A percentile compares a stretch with the other conserved stretches of the same genome.
These are phyloP conservation scores for Huntiella abstrusa DNA, from an alignment of 2,329 filamentous ascomycete species.

Conservation along the genomic window DNA sequence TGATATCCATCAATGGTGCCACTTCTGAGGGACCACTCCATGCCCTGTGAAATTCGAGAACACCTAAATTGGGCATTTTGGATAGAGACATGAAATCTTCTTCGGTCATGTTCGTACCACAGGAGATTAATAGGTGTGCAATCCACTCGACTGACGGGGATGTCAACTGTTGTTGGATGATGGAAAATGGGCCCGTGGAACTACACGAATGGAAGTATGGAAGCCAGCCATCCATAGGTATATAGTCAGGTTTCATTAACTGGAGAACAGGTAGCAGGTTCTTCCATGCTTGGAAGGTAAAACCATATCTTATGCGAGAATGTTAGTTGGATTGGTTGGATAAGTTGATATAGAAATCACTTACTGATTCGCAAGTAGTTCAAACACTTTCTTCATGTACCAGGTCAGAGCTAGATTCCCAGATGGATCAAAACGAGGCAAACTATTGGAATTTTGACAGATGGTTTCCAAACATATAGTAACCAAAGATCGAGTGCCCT, in stretches of 20 bases:
- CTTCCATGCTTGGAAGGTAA: slow-evolving; percentile 5
- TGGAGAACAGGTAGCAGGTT: background rate
- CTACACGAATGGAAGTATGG: slow-evolving; percentile 4
- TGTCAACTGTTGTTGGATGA: background rate
- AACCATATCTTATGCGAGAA: slow-evolving; percentile 1
- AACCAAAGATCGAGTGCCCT: slow-evolving; percentile 2
- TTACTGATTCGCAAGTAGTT: background rate
- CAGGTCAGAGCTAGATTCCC: background rate
- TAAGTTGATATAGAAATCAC: background rate
- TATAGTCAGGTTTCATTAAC: background rate
- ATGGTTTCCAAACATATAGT: slow-evolving; percentile 4
- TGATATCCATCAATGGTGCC: slow-evolving; percentile 20
- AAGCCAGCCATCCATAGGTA: slow-evolving; percentile 5
- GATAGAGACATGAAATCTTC: slow-evolving; percentile 24
- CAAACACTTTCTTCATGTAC: background rate
- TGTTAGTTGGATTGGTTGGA: background rate
- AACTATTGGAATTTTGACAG: background rate
- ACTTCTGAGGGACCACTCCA: slow-evolving; percentile 1
- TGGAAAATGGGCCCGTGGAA: slow-evolving; percentile 3
- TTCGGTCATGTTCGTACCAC: slow-evolving; percentile 19
- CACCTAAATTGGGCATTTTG: slow-evolving; percentile 26
- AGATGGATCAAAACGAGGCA: background rate
- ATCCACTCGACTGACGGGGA: slow-evolving; percentile 21
- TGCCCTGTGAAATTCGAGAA: slow-evolving; percentile 28
- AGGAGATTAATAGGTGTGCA: slow-evolving; percentile 23